Evolutionary conservation across 148 eudicot genomes (phyloP), one percentile per base, ranked within the genome.

Genomic region (Cornus suecica): DNA sequence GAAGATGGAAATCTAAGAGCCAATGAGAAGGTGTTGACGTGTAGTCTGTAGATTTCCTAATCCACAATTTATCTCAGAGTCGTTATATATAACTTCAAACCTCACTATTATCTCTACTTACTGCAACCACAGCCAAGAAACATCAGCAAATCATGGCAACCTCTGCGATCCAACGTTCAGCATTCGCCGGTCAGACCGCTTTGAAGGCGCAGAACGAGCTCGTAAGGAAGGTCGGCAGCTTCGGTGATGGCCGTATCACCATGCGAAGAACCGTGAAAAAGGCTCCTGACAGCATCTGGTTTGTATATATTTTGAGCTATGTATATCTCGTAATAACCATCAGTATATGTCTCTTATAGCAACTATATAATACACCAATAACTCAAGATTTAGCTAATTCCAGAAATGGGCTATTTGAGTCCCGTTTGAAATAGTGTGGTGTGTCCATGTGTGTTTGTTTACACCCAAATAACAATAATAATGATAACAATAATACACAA

Each of bases 1-100:
- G n/a, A n/a, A 14, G 22, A 15, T 14, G 58, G 58, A 14, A 52
- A 20, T 52, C 22, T 52, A 45, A 23, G 22, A 73, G 73, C 93
- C 93, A 87, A 87, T 90, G 79, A 76, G 75, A 74, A 16, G 42
- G 10, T 70, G 87, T 72, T 86, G 82, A 83, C 69, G 63, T 86
- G 87, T 65, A 77, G 5, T 66, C 58, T 86, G 87, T 65, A 77
- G 5, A 71, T 74, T 30, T 72, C 77, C 89, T 84, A 34, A 90
- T 84, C 91, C 85, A 80, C 75, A 80, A 70, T 70, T 60, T 82
- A 71, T 77, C 68, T 80, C 74, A 42, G 72, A 7, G 60, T 65
- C 10, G 78, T 56, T 37, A 77, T 51, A 71, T 76, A 67, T 45
- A 52, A 14, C 58, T 20, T 3, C 22, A 52, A 14, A 2, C 58